Conservation (phyloP, 1,284 basidiomycete genomes). For the Meira nashicola region DNA sequence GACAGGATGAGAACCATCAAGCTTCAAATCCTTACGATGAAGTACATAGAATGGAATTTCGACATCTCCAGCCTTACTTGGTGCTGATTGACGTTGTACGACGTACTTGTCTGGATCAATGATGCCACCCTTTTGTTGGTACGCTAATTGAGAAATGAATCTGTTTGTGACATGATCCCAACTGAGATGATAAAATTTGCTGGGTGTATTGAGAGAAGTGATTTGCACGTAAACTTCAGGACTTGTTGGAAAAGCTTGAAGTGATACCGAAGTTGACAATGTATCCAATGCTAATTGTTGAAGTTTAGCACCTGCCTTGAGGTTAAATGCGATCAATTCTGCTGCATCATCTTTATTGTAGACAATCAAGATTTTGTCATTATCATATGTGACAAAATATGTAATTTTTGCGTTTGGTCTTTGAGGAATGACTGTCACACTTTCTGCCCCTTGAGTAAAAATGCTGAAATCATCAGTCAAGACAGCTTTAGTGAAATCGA, state of each 20-base stretch:
- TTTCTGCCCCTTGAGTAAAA: constrained; percentile 25
- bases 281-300: constrained; percentile 68
- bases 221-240: constrained; percentile 65
- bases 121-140: constrained; percentile 54
- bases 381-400: constrained; percentile 59
- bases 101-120: constrained; percentile 69
- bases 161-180: constrained; percentile 26
- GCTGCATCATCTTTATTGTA: constrained; percentile 78
- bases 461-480: constrained; percentile 30
- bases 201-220: constrained; percentile 70
- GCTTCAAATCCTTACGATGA: constrained; percentile 65
- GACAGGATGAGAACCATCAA: constrained; percentile 72
- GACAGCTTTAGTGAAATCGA: constrained; percentile 26
- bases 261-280: constrained; percentile 60
- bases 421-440: constrained; percentile 67
- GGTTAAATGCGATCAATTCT: constrained; percentile 70
- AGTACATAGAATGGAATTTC: constrained; percentile 74
- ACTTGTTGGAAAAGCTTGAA: constrained; percentile 58
- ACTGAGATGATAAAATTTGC: constrained; percentile 57
- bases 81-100: constrained; percentile 61
- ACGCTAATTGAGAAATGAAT: constrained; percentile 2
- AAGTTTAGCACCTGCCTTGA: constrained; percentile 60
- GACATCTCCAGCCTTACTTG: constrained; percentile 70
- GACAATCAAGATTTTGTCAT: constrained; percentile 63
- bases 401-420: constrained; percentile 63